phyloP scores from a whole-genome alignment of 1,139 yeast species.

The Zygoascus meyerae region DNA sequence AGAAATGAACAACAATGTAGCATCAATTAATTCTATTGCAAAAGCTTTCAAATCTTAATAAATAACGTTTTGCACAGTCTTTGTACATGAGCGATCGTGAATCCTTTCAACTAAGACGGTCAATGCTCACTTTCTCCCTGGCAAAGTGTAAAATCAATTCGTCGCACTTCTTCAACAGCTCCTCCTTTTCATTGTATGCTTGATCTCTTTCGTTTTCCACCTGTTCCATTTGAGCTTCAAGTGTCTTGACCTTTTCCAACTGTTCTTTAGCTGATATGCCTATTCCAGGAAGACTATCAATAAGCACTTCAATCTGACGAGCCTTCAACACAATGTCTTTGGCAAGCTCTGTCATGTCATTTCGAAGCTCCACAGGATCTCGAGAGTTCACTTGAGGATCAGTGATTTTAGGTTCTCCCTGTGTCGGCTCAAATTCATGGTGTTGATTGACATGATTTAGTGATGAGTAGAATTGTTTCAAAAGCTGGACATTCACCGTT shows the following conservation, averaged over 20 bases:
- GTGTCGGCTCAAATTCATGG: conserved; percentile 52
- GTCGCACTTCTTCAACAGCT: conserved; percentile 60
- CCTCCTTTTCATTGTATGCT: conserved; percentile 62
- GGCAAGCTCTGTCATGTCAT: conserved; percentile 49
- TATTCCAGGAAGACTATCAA: conserved; percentile 88
- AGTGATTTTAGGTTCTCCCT: conserved; percentile 46
- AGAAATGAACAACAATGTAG: not conserved
- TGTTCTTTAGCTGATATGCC: conserved; percentile 80
- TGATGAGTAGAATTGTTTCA: conserved; percentile 89
- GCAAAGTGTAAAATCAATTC: conserved; percentile 60
- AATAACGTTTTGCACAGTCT: no score
- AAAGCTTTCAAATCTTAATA: no score
- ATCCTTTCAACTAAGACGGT: conserved; percentile 13
- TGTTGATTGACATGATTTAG: conserved; percentile 75
- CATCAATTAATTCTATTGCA: no score
- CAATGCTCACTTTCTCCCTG: conserved; percentile 40
- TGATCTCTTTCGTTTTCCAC: conserved; percentile 56
- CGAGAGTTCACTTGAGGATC: conserved; percentile 44
- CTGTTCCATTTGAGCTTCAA: conserved; percentile 56
- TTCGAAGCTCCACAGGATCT: conserved; percentile 36
- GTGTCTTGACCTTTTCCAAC: conserved; percentile 52
- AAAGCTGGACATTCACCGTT: conserved; percentile 39
- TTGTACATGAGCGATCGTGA: no score
- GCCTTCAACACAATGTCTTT: conserved; percentile 80
- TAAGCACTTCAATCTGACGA: conserved; percentile 77